Base-by-base conservation (phyloP, 2,329 filamentous ascomycete genomes). In the Fusarium torreyae region DNA sequence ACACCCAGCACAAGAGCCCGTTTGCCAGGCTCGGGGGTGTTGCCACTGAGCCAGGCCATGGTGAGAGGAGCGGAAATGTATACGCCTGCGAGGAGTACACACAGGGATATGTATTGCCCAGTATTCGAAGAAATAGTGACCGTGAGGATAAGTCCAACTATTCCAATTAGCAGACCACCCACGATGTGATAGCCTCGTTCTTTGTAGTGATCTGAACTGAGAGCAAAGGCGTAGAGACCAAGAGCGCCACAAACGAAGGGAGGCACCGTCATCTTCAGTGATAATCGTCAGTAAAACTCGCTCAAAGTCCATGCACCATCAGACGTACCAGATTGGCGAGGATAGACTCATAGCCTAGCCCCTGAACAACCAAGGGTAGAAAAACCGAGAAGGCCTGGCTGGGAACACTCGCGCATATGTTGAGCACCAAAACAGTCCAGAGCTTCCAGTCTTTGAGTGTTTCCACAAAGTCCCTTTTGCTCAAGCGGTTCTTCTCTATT, bases 21-120 rank as follows among this genome's bases (percentile, higher is more conserved):
- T 56, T 75, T 75, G 45, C 73, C 73, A 18, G 73, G 73, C 45
- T 75, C 73, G n/a, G 73, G 73, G 15, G 71, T 75, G 49, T 75
- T 75, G 59, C 73, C 73, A 43, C 70, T 75, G 20, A 75, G 68
- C 73, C 73, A 75, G 8, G 73, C 73, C 36, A 75, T 70, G 15
- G 73, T 75, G 33, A 75, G 57, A 43, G 73, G 73, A 18, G 73
- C 71, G 15, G 73, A 68, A 17, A 75, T 69, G 51, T 75, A 75
- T 50, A 71, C 68, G 20, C 73, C 73, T 5, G 70, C 71, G 42
- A 75, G 66, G 24, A 75, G 71, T 20, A 75, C 44, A 36, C 73
- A 75, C 22, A 75, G 64, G 7, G 68, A 71, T 44, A 75, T 22
- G 56, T 75, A 75, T 39, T 71, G 58, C 6, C 63, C 71, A 11